Conservation (phyloP, 805 yeast species). For the Candida germanica region DNA sequence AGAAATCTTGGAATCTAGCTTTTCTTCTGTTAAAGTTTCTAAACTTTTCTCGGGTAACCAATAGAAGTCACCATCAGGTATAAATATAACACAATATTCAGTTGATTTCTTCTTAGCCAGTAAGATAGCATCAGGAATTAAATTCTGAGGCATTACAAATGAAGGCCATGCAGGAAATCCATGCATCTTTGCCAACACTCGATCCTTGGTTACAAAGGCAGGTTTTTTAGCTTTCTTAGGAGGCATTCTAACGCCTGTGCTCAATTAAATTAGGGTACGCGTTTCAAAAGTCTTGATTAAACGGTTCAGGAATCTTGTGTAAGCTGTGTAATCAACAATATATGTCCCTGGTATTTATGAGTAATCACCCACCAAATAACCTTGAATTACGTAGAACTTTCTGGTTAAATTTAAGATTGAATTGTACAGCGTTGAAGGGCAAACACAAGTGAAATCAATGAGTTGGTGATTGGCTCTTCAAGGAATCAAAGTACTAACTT, state of each 20-base stretch:
- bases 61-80: constrained; percentile 45
- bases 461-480: no score
- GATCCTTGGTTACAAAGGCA: constrained; percentile 29
- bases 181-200: constrained; percentile 45
- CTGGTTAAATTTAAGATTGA: no score
- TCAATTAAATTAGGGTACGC: no score
- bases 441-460: no score
- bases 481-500: no score
- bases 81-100: constrained; percentile 41
- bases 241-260: constrained; percentile 30
- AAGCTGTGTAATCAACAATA: no score
- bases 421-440: no score
- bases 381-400: no score
- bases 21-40: constrained; percentile 28
- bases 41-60: constrained; percentile 42
- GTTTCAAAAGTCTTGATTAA: no score
- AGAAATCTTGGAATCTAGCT: constrained; percentile 24
- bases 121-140: constrained; percentile 34
- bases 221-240: constrained; percentile 24
- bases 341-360: no score
- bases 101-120: constrained; percentile 35
- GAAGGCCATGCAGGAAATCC: constrained; percentile 51
- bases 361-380: no score
- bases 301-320: no score
- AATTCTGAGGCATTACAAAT: constrained; percentile 39